Evolutionary conservation across 2,329 filamentous ascomycete species (phyloP).

Genomic region (Beauveria asiatica): DNA sequence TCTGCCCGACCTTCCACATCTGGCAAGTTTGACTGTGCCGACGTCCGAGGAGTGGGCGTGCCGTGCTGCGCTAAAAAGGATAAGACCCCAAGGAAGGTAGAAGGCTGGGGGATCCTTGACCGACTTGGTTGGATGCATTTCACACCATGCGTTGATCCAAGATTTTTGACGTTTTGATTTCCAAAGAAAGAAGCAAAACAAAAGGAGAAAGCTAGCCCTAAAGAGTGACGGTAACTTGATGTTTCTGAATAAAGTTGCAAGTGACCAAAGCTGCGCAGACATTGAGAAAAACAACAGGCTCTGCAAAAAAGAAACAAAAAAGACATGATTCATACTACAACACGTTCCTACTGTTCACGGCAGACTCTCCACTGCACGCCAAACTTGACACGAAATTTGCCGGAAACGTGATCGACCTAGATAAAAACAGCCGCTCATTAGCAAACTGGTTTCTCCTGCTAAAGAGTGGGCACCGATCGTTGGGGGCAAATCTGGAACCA

Average conservation of each 20-base stretch:
- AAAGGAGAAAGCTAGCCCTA: not conserved
- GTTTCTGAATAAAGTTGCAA: not conserved
- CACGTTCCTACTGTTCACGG: not conserved
- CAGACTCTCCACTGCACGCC: constrained; percentile 17
- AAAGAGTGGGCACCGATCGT: not conserved
- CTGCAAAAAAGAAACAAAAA: not conserved
- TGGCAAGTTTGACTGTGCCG: constrained; percentile 5
- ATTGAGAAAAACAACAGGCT: not conserved
- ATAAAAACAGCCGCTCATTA: not conserved
- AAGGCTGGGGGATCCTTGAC: not conserved
- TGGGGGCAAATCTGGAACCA: not conserved
- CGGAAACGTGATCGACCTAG: constrained; percentile 20
- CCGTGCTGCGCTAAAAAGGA: not conserved
- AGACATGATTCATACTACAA: not conserved
- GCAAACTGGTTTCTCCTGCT: not conserved
- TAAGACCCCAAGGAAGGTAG: not conserved
- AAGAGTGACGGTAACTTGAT: not conserved
- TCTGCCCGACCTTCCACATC: not conserved
- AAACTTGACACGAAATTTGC: constrained; percentile 20
- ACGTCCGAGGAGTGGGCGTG: not conserved
- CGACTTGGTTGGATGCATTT: not conserved
- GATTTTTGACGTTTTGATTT: not conserved
- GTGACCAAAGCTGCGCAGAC: not conserved
- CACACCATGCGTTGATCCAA: not conserved
- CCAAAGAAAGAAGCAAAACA: not conserved